Conservation (phyloP, 2,329 filamentous ascomycete genomes). For the Ophioceras dolichostomum region DNA sequence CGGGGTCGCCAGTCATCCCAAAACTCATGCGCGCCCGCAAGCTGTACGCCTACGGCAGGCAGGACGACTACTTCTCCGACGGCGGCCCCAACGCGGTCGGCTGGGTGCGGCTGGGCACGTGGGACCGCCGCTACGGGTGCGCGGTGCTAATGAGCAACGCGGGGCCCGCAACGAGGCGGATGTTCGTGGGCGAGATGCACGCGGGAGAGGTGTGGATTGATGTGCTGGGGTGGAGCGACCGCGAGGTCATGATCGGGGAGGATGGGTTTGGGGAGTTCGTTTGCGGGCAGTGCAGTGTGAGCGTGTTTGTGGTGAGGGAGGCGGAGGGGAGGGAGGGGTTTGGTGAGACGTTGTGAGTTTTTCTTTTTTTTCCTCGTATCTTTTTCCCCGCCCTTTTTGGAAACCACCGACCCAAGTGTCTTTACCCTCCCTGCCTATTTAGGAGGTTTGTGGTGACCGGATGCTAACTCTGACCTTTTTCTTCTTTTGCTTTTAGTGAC, state of each 20-base stretch:
- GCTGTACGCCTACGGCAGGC: constrained; percentile 53
- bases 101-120: constrained; percentile 38
- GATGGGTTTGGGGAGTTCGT: constrained; percentile 49
- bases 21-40: constrained; percentile 49
- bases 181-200: constrained; percentile 50
- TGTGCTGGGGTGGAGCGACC: constrained; percentile 41
- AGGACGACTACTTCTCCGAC: constrained; percentile 53
- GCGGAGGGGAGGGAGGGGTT: constrained; percentile 36
- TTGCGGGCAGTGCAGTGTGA: constrained; percentile 39
- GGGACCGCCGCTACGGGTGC: constrained; percentile 33
- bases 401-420: too few relatives aligned
- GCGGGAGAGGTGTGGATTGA: constrained; percentile 53
- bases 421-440: not conserved
- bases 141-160: constrained; percentile 46
- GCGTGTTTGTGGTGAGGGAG: constrained; percentile 45
- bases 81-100: constrained; percentile 50
- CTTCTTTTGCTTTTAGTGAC: constrained; percentile 10
- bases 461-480: constrained; percentile 6
- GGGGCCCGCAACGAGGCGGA: constrained; percentile 37
- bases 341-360: constrained; percentile 25
- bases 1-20: too few relatives aligned
- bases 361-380: not conserved
- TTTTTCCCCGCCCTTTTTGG: not conserved
- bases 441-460: not conserved
- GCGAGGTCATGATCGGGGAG: constrained; percentile 44